Evolutionary conservation across 1,139 yeast species (phyloP), one percentile per base, ranked within the genome.

Genomic region (Geotrichum bryndzae): DNA sequence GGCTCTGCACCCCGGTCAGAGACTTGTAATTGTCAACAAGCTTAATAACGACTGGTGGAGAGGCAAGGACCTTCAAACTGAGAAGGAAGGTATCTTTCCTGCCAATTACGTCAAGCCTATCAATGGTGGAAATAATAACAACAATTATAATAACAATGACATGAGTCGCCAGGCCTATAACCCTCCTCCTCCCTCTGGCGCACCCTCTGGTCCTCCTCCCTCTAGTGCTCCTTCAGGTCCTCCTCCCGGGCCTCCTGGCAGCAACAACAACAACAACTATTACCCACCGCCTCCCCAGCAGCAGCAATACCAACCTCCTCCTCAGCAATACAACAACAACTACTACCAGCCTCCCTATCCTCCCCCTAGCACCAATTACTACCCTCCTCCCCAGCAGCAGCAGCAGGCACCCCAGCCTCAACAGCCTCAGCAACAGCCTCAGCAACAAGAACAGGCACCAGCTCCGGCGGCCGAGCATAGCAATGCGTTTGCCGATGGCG

Each of bases 11-110:
- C 81, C 78, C 57, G 97, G 95, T 57, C 94, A 87, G 66, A 84
- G 82, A 69, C 74, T 94, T 60, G 82, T 82, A 51, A 82, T 94
- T 7, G 65, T 83, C 5, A 96, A 91, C 71, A 90, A 84, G 72
- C 80, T 88, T 63, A 89, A 95, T 25, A 81, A 82, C 51, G 95
- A 91, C 72, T 92, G 99, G 98, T 91, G 95, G 90, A 87, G 84
- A 72, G 98, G 99, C 53, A 78, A 79, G 29, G 76, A 79, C 62
- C 66, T 74, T 51, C 72, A 78, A 15, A 81, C 83, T 53, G 83
- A 84, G 54, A 73, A 75, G 31, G 82, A 82, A 8, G 99, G 99
- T 31, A 86, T 92, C 69, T 92, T 94, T 78, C 99, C 99, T 6
- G 79, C 95, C 1, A 90, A 90, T 74, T 94, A 94, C 72, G 96